phyloP scores from a whole-genome alignment of 1,139 yeast species.

The Sugiyamaella pinicola region DNA sequence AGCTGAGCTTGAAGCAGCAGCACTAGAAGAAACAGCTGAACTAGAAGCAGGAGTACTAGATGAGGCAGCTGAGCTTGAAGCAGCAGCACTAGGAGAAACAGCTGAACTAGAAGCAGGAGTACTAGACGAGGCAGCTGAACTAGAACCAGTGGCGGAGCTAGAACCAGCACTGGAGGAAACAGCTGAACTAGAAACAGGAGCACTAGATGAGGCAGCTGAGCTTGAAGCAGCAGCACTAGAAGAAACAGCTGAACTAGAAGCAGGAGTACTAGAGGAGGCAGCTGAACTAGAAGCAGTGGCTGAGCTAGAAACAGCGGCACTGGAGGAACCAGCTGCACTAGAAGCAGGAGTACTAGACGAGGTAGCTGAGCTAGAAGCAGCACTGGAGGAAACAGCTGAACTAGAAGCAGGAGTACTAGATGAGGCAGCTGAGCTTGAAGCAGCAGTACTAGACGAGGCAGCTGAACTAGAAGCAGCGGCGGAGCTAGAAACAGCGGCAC shows the following conservation, averaged over 20 bases:
- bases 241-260: slow-evolving; percentile 15
- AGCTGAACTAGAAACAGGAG: slow-evolving; percentile 10
- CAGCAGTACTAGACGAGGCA: background rate
- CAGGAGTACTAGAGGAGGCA: slow-evolving; percentile 6
- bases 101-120: no score
- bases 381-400: slow-evolving; percentile 6
- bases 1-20: background rate
- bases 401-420: slow-evolving; percentile 4
- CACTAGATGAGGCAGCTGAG: slow-evolving; percentile 9
- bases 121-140: slow-evolving; percentile 18
- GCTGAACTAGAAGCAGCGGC: background rate
- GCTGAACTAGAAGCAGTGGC: slow-evolving; percentile 1
- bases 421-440: background rate
- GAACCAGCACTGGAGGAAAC: slow-evolving; percentile 6
- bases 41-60: background rate
- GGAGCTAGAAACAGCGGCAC: background rate
- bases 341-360: slow-evolving; percentile 4
- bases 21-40: background rate
- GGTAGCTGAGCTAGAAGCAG: slow-evolving; percentile 9
- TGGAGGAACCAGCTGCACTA: slow-evolving; percentile 9
- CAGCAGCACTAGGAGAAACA: background rate
- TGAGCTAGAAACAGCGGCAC: slow-evolving; percentile 7
- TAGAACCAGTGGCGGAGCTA: slow-evolving; percentile 6
- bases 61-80: background rate
- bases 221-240: no score